These are phyloP conservation scores for Diddensiella santjacobensis DNA, from an alignment of 805 yeast genomes.

Conservation along the genomic window DNA sequence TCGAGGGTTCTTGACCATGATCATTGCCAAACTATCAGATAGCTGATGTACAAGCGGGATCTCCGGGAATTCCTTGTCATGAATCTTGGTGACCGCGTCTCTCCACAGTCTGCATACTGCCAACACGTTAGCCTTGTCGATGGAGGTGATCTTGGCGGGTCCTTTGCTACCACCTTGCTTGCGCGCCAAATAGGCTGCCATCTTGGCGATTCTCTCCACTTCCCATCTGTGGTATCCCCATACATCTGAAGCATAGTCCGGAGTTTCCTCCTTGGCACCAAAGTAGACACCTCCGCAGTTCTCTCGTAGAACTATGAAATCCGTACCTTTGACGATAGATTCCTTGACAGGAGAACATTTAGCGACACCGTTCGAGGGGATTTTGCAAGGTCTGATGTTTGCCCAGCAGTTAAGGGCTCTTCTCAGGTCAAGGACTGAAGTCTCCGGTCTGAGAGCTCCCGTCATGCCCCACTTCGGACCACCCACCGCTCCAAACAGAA, in stretches of 20 bases:
- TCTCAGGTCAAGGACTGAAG: conserved; percentile 85
- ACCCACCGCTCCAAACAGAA: conserved; percentile 91
- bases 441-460: conserved; percentile 82
- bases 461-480: conserved; percentile 99
- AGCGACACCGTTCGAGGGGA: conserved; percentile 72
- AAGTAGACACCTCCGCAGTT: conserved; percentile 92
- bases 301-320: conserved; percentile 85
- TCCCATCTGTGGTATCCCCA: conserved; percentile 85
- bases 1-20: conserved; percentile 82
- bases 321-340: conserved; percentile 77
- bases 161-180: conserved; percentile 51
- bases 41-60: conserved; percentile 83
- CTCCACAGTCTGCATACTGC: conserved; percentile 96
- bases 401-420: conserved; percentile 90
- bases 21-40: conserved; percentile 97
- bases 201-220: conserved; percentile 87
- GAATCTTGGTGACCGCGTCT: conserved; percentile 79
- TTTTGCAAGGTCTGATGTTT: conserved; percentile 87
- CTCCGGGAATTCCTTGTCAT: conserved; percentile 81
- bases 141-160: conserved; percentile 82
- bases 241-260: conserved; percentile 83
- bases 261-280: conserved; percentile 85
- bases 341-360: conserved; percentile 78
- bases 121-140: conserved; percentile 93
- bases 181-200: conserved; percentile 90